Conservation (phyloP, 495 filamentous ascomycete genomes). For the Hapsidospora chrysogenum region DNA sequence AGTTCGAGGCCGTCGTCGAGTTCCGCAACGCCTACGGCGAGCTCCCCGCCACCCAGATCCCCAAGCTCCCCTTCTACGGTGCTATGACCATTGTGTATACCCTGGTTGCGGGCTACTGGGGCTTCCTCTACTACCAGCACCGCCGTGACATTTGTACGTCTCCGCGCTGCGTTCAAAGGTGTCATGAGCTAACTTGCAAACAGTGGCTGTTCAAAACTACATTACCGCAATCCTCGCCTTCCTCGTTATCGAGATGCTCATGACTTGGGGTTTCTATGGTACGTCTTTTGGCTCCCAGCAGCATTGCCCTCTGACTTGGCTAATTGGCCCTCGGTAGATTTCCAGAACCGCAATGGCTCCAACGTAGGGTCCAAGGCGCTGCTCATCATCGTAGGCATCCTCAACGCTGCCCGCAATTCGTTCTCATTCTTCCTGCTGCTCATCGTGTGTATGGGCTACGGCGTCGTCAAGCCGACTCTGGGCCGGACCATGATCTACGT, state of each 20-base stretch:
- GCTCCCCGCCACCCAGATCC: conserved; percentile 85
- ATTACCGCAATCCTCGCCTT: conserved; percentile 95
- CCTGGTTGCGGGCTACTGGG: conserved; percentile 78
- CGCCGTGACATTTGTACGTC: conserved; percentile 53
- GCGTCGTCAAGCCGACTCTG: conserved; percentile 88
- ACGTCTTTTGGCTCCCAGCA: conserved; percentile 4
- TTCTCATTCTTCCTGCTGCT: conserved; percentile 98
- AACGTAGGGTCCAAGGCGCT: conserved; percentile 71
- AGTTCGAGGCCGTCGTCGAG: conserved; percentile 67
- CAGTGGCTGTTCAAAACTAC: conserved; percentile 97
- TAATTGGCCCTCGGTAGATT: conserved; percentile 40
- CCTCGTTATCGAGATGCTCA: conserved; percentile 84
- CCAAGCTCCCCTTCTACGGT: conserved; percentile 95
- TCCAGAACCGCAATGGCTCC: conserved; percentile 72
- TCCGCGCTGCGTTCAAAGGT: not conserved
- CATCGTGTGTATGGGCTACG: conserved; percentile 99
- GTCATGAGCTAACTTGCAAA: conserved; percentile 15
- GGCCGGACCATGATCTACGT: conserved; percentile 91
- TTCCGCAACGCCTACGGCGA: conserved; percentile 95
- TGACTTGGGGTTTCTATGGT: conserved; percentile 96
- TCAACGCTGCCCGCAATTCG: conserved; percentile 87
- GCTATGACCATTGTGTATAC: conserved; percentile 89
- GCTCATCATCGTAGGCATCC: conserved; percentile 74
- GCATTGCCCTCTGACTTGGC: not conserved
- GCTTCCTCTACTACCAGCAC: conserved; percentile 88